Base-by-base conservation (phyloP, 805 yeast species). In the Starmerella apis region DNA sequence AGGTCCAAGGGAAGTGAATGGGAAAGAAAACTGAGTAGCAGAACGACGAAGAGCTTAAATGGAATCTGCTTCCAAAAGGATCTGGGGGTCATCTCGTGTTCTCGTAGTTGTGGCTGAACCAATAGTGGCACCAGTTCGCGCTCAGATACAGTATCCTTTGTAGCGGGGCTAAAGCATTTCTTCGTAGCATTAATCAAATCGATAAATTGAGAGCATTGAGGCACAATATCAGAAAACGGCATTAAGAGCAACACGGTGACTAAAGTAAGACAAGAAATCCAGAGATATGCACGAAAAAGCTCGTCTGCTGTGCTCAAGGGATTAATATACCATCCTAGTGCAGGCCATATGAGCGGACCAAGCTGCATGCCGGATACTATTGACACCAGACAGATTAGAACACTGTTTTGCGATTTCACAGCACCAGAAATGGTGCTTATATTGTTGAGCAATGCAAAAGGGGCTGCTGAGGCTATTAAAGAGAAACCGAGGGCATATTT, bases 381-480 rank as follows among this genome's bases (percentile, higher is more conserved):
- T 3, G 53, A 46, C 5, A 47, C 4, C 9, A 48, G 14, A 13
- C 47, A n/a, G 20, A 46, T 10, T 4, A 44, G 5, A 23, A 41
- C 14, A 6, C 16, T 30, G 13, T 19, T 5, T 19, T 16, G 23
- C 6, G 37, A 32, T 13, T 19, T 24, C 3, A 35, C 14, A 9
- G 43, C 16, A 11, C 13, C n/a, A 7, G 49, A 13, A n/a, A 49
- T 37, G 3, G 39, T 14, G 33, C 28, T 48, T 8, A 53, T 7
- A 24, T 49, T 32, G 46, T 52, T 52, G 22, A 46, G 23, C 2
- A 51, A 19, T 8, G 57, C 56, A 33, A 59, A 57, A 4, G 60
- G 60, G 1, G 54, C 54, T 1, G 59, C 51, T 10, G 43, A 20
- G 1, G 59, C 52, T 2, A 55, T 10, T n/a, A 59, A 31, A 3